phyloP scores from a whole-genome alignment of 1,284 basidiomycete genomes.

The Nidula niveotomentosa region DNA sequence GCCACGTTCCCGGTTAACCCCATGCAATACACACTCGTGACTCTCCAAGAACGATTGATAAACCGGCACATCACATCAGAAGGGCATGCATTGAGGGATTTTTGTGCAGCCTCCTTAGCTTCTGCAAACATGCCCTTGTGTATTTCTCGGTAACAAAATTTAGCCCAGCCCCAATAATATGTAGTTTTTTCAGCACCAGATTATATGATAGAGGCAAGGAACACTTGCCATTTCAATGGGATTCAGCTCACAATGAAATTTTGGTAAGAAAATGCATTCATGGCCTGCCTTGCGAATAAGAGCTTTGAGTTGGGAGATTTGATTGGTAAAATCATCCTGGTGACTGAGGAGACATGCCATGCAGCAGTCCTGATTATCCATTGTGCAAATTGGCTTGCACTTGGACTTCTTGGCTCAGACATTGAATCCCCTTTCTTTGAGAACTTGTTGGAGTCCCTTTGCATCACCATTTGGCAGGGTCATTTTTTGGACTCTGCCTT shows the following conservation, averaged over 20 bases:
- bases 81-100: too few relatives aligned
- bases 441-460: not conserved
- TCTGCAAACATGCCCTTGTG: not conserved
- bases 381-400: not conserved
- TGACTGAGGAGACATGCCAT: not conserved
- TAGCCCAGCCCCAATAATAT: not conserved
- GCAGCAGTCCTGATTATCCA: not conserved
- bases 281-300: not conserved
- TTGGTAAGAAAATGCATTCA: not conserved
- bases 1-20: too few relatives aligned
- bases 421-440: not conserved
- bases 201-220: not conserved
- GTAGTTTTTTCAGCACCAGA: too few relatives aligned
- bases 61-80: too few relatives aligned
- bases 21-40: too few relatives aligned
- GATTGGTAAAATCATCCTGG: not conserved
- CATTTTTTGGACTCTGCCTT: constrained; percentile 12
- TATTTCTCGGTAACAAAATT: not conserved
- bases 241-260: not conserved
- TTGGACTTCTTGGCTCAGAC: not conserved
- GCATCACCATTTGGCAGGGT: not conserved
- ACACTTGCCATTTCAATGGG: not conserved
- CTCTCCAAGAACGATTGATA: too few relatives aligned
- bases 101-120: not conserved
- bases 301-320: not conserved